Evolutionary conservation across 169 alveolate genomes (phyloP).

Genomic region (Eimeria sp.): DNA sequence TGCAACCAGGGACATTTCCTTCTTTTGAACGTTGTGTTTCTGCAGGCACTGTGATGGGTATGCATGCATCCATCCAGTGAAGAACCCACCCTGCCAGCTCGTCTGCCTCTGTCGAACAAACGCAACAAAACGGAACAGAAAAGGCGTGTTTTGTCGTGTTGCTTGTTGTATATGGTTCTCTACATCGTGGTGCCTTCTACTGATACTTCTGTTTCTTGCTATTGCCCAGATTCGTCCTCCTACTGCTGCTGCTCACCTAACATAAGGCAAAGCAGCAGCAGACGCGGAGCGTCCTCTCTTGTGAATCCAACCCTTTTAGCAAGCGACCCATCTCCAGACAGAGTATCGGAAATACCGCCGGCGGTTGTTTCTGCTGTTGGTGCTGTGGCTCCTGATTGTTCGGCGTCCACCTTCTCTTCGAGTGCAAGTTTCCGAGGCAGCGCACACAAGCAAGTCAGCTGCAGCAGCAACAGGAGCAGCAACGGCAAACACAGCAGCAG

Average conservation of each 20-base stretch:
- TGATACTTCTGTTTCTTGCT: background rate
- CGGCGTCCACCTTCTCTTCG: background rate
- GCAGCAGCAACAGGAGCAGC: slow-evolving; percentile 38
- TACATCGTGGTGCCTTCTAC: background rate
- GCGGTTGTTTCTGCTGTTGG: slow-evolving; percentile 9
- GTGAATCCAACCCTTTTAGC: slow-evolving; percentile 20
- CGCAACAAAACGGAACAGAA: background rate
- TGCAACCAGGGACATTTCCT: slow-evolving; percentile 3
- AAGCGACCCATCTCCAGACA: slow-evolving; percentile 7
- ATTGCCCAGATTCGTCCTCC: background rate
- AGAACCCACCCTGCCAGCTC: slow-evolving; percentile 56
- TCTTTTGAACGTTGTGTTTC: background rate
- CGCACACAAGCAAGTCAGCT: slow-evolving; percentile 49
- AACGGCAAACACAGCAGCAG: slow-evolving; percentile 8
- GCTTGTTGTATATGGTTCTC: background rate
- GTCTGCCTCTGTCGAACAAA: slow-evolving; percentile 14
- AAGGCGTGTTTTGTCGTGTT: background rate
- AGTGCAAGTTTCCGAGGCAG: slow-evolving; percentile 11
- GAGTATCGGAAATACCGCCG: background rate
- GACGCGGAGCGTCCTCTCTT: slow-evolving; percentile 31
- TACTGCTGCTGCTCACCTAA: slow-evolving; percentile 44
- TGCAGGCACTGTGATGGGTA: slow-evolving; percentile 2
- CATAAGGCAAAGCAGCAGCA: slow-evolving; percentile 60
- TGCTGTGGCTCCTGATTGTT: background rate
- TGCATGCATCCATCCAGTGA: slow-evolving; percentile 14